Base-by-base conservation (phyloP, 305 asterid genomes). In the Euphrasia arctica region DNA sequence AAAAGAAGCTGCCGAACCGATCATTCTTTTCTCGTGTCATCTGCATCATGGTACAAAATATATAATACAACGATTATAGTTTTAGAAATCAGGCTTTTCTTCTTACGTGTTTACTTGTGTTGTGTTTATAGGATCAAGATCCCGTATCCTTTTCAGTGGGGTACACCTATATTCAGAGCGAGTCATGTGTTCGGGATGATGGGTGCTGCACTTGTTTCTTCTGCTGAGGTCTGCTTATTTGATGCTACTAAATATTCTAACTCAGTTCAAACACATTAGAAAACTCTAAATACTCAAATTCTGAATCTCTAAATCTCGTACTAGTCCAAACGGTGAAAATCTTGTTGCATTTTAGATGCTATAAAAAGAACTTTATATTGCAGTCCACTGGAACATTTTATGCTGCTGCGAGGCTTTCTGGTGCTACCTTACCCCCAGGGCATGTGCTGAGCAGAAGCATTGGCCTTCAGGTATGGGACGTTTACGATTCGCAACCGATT, bases 61-160 rank as follows among this genome's bases (percentile, higher is more conserved):
- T 50, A 6, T 18, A 14, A 11, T 47, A 0, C n/a, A 9, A 10
- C 3, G 54, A 68, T 42, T 65, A 62, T 66, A 10, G 43, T 58
- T 62, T 34, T 3, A 55, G 50, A 55, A 50, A 66, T 47, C 41
- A 1, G 9, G 39, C 56, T 14, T 18, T 58, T 64, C 56, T 55
- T 68, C 32, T 51, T 15, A 67, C 64, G 5, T 63, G 5, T 70
- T 68, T 13, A 56, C 47, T 50, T 7, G 59, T 68, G 63, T 72
- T 72, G 12, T 14, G n/a, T 14, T 11, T 57, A 3, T 62, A 94
- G 99, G 99, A 75, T 86, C 82, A 88, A 75, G 79, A 61, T 86
- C 63, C 95, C 99, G 4, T 90, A 88, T 69, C 99, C 99, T 66
- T 90, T 94, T 60, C 96, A 88, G 65, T 94, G 97, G 97, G 99